phyloP scores from a whole-genome alignment of 257 asterid species.

The Fraxinus quadrangulata region DNA sequence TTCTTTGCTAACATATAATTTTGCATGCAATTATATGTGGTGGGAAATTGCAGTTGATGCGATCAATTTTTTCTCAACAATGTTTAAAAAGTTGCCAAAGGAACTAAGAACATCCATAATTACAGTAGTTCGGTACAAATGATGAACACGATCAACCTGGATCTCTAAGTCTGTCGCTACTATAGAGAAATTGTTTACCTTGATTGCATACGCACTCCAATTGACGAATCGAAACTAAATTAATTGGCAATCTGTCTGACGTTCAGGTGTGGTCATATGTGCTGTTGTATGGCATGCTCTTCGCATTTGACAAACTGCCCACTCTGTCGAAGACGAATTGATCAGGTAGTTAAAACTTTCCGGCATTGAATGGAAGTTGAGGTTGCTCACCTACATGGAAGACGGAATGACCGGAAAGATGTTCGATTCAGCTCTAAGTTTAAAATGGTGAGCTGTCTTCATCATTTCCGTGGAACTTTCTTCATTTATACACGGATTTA shows the following conservation, averaged over 20 bases:
- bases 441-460: not conserved
- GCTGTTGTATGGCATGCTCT: conserved; percentile 88
- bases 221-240: not conserved
- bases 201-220: not conserved
- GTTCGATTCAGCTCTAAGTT: not conserved
- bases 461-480: not conserved
- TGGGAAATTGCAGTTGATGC: not conserved
- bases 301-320: conserved; percentile 92
- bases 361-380: conserved; percentile 41
- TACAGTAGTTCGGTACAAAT: not conserved
- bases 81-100: not conserved
- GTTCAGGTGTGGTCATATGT: conserved; percentile 99
- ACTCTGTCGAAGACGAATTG: conserved; percentile 80
- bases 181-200: not conserved
- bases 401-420: not conserved
- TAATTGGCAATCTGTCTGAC: conserved; percentile 22
- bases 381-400: conserved; percentile 1
- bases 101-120: not conserved
- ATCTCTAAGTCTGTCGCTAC: not conserved
- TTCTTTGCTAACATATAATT: not conserved
- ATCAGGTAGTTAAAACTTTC: conserved; percentile 80
- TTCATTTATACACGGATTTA: not conserved
- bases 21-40: not conserved
- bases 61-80: not conserved
- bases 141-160: not conserved